These are phyloP conservation scores for Chimonanthus praecox DNA, from an alignment of 164 flowering plant genomes.

Conservation along the genomic window DNA sequence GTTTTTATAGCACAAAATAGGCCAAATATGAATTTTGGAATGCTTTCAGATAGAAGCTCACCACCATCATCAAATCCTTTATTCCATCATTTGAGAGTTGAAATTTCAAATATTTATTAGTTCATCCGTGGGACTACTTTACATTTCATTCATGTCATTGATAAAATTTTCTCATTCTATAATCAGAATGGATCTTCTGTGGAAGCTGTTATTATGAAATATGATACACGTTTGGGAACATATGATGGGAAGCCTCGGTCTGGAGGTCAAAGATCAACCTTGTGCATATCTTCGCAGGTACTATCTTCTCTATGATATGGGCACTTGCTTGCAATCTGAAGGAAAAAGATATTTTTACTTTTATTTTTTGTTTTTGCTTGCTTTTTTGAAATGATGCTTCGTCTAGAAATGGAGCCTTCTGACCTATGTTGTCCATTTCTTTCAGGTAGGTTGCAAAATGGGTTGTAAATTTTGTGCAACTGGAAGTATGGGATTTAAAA, in stretches of 20 bases:
- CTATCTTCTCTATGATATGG: not conserved
- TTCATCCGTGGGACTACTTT: not conserved
- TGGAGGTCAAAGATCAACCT: conserved; percentile 84
- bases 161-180: not conserved
- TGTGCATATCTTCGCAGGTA: conserved; percentile 97
- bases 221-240: conserved; percentile 76
- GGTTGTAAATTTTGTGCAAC: conserved; percentile 98
- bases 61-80: too few species aligned
- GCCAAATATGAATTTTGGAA: too few species aligned
- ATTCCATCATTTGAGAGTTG: too few species aligned
- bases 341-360: not conserved
- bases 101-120: too few species aligned
- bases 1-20: too few species aligned
- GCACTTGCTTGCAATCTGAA: not conserved
- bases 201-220: conserved; percentile 95
- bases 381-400: not conserved
- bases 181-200: conserved; percentile 77
- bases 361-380: not conserved
- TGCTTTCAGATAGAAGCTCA: too few species aligned
- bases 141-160: not conserved
- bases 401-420: not conserved
- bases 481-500: conserved; percentile 95
- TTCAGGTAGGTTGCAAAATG: conserved; percentile 97
- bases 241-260: conserved; percentile 82
- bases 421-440: not conserved